These are phyloP conservation scores for Colletotrichum lindemuthianum DNA, from an alignment of 2,329 filamentous ascomycete species.

Conservation along the genomic window DNA sequence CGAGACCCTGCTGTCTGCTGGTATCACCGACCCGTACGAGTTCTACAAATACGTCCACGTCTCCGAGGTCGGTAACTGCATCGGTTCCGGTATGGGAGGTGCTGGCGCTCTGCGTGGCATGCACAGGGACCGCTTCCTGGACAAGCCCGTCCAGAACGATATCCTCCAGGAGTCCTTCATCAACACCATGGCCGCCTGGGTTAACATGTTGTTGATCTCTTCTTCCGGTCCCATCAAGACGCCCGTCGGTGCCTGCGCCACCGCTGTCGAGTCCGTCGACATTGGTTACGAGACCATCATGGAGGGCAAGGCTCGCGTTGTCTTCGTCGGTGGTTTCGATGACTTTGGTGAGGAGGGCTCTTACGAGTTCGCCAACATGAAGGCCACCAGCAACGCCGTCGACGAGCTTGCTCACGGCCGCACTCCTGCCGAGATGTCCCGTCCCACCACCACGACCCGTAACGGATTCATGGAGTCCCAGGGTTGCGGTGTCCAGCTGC, in stretches of 20 bases:
- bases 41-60: conserved; percentile 99
- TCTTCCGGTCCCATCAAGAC: conserved; percentile 99
- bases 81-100: conserved; percentile 98
- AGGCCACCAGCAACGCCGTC: conserved; percentile 97
- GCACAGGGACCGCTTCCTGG: conserved; percentile 97
- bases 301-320: conserved; percentile 96
- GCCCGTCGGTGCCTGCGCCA: conserved; percentile 96
- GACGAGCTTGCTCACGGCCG: conserved; percentile 96
- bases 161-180: conserved; percentile 99
- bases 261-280: conserved; percentile 95
- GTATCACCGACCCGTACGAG: conserved; percentile 98
- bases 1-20: conserved; percentile 88
- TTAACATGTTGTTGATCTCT: conserved; percentile 98
- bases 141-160: conserved; percentile 98
- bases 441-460: conserved; percentile 94
- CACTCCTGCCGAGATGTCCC: conserved; percentile 97
- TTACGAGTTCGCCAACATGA: conserved; percentile 99
- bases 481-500: conserved; percentile 96
- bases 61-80: conserved; percentile 96
- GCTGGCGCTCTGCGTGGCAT: conserved; percentile 91
- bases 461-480: conserved; percentile 99
- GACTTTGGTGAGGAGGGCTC: conserved; percentile 99
- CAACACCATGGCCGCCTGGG: conserved; percentile 99
- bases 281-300: conserved; percentile 99
- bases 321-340: conserved; percentile 98